A percentile compares a stretch with the other conserved stretches of the same genome.
Evolutionary conservation across 805 yeast genomes (phyloP).

Genomic region (Blastobotrys robertii): DNA sequence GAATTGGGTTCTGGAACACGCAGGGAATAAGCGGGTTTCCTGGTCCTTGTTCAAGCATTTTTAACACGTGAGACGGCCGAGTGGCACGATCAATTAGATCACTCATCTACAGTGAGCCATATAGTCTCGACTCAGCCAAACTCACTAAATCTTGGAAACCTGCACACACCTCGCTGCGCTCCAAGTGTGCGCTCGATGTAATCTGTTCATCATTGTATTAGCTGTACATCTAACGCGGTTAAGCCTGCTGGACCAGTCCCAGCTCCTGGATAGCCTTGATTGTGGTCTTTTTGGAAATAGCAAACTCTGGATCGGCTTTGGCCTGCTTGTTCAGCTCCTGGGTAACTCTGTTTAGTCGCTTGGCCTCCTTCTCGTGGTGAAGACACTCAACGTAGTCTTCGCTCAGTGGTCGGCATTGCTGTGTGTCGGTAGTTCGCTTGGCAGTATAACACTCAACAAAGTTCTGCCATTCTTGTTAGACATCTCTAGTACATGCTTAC

Average conservation of each 20-base stretch:
- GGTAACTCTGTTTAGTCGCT: slow-evolving; percentile 19
- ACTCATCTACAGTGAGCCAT: no score
- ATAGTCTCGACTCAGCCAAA: no score
- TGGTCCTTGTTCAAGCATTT: no score
- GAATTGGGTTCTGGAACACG: no score
- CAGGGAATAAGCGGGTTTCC: no score
- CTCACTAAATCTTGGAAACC: no score
- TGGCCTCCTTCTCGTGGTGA: slow-evolving; percentile 35
- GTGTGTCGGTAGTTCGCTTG: slow-evolving; percentile 28
- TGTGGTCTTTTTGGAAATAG: slow-evolving; percentile 16
- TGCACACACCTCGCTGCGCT: no score
- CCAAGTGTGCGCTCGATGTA: no score
- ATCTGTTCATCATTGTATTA: no score
- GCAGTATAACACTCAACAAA: slow-evolving; percentile 39
- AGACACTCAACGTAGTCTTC: slow-evolving; percentile 43
- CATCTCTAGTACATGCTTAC: slow-evolving; percentile 3
- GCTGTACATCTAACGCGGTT: no score
- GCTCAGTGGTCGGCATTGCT: slow-evolving; percentile 33
- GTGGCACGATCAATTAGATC: no score
- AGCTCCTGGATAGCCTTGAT: slow-evolving; percentile 18
- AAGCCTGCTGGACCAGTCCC: slow-evolving; percentile 13
- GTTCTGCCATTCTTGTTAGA: slow-evolving; percentile 32
- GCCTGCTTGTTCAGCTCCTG: slow-evolving; percentile 20
- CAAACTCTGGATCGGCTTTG: slow-evolving; percentile 16
- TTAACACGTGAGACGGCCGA: no score